Base-by-base conservation (phyloP, 176 grass and related monocot species). In the Calamus simplicifolius region DNA sequence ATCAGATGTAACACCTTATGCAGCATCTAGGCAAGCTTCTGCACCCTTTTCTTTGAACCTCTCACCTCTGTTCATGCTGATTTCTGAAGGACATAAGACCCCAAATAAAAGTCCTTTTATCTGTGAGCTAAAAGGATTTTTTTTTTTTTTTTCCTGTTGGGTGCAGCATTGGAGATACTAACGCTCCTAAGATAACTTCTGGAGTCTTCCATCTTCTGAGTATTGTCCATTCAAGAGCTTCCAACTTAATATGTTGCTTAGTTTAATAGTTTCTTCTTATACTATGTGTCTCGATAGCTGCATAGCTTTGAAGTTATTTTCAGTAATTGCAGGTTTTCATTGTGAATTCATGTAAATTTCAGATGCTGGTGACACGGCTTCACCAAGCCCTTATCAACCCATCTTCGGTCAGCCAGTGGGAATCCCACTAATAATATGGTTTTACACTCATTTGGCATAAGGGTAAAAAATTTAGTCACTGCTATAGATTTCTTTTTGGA, bases 101-200 rank as follows among this genome's bases (percentile, higher is more conserved):
- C 8, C 35, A 43, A 43, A 43, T 43, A 43, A 43, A 43, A 1
- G 35, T 43, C 35, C 10, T 43, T 43, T 43, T 43, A 43, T 43
- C 10, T 43, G 8, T 43, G 35, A 43, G 35, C 8, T 43, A 43
- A 43, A 43, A 43, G 2, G 0, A 43, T 43, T 43, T 43, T 10
- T 59, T 38, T 57, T 48, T 12, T 43, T 43, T 43, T 10, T 59
- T 38, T 57, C 27, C 21, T 28, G 3, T 19, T 31, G 75, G 48
- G 50, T 81, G 64, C 88, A 92, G 88, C 69, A 60, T 27, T 25
- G 79, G 64, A 73, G 87, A 89, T 77, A 59, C 58, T 59, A 92
- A 77, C 75, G 64, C 35, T 51, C 70, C 57, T 60, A 98, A 81
- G 67, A 63, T 76, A 68, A 50, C 76, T 56, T 77, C 87, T 55